Percentiles rank a stretch among this genome's conserved stretches.
phyloP scores from a whole-genome alignment of 257 asterid genomes.

The Nicotiana knightiana region DNA sequence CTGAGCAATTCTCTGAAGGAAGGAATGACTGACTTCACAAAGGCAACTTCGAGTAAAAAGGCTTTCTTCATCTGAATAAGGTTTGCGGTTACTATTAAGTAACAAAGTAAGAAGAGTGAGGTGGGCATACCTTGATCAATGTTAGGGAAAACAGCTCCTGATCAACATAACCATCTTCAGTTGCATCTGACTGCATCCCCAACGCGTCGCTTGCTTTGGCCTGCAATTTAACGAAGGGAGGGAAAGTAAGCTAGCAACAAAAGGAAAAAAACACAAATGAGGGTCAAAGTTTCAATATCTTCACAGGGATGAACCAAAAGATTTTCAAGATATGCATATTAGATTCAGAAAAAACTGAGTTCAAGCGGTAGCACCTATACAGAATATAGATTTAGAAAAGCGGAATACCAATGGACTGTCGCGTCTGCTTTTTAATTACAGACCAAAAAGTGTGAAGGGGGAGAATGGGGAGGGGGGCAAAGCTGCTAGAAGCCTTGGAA shows the following conservation, averaged over 20 bases:
- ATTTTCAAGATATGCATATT: neutral
- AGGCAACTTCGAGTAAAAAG: neutral
- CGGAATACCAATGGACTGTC: neutral
- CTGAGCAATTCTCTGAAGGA: neutral
- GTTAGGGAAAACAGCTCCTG: conserved; percentile 67
- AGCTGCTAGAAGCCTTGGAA: neutral
- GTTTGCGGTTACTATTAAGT: neutral
- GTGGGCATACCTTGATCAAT: conserved; percentile 53
- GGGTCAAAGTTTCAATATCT: neutral
- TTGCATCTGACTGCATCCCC: conserved; percentile 57
- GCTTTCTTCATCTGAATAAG: neutral
- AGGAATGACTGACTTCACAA: neutral
- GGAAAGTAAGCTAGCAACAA: neutral
- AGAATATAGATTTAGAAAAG: neutral
- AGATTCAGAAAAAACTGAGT: neutral
- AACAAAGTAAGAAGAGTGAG: neutral
- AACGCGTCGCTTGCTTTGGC: conserved; percentile 75
- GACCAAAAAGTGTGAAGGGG: neutral
- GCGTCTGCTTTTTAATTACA: neutral
- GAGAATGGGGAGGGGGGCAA: neutral
- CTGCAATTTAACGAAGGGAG: conserved; percentile 24
- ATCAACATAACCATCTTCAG: conserved; percentile 66
- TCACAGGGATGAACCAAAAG: neutral
- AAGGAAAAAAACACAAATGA: neutral
- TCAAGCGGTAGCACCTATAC: neutral